phyloP scores from a whole-genome alignment of 306 rosid species.

The Cicer yamashitae region DNA sequence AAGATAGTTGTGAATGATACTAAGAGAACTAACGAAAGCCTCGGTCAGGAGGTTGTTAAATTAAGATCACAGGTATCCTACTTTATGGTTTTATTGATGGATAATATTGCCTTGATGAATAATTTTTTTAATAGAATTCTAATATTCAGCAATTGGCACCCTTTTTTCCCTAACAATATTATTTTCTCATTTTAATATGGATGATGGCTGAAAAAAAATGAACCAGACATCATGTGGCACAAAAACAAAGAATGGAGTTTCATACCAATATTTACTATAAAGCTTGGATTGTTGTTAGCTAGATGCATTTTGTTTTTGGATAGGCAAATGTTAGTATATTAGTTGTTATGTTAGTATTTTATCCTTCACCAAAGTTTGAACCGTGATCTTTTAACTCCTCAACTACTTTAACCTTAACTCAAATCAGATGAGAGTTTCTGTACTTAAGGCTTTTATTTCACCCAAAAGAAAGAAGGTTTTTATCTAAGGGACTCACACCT shows the following conservation, averaged over 20 bases:
- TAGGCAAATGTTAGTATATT: too few species aligned
- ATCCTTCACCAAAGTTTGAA: too few species aligned
- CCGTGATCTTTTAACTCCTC: too few species aligned
- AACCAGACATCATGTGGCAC: constrained; percentile 5
- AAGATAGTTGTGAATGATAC: constrained; percentile 85
- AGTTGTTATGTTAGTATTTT: too few species aligned
- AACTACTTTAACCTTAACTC: too few species aligned
- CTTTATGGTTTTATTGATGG: constrained; percentile 9
- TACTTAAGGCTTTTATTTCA: background rate
- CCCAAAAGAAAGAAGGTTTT: constrained; percentile 4
- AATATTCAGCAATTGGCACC: constrained; percentile 10
- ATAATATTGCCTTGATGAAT: constrained; percentile 34
- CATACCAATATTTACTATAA: background rate
- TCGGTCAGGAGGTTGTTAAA: constrained; percentile 87
- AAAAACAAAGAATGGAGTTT: constrained; percentile 6
- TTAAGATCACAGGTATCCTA: constrained; percentile 83
- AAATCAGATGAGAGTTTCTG: background rate
- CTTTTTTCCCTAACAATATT: constrained; percentile 7
- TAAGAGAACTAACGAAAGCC: constrained; percentile 80
- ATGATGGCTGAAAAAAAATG: constrained; percentile 20
- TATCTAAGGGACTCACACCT: background rate
- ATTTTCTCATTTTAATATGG: background rate
- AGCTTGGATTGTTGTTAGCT: constrained; percentile 16
- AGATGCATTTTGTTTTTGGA: background rate
- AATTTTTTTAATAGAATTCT: background rate